These are phyloP conservation scores for Fraxinus paxiana DNA, from an alignment of 305 asterid genomes.

Conservation along the genomic window DNA sequence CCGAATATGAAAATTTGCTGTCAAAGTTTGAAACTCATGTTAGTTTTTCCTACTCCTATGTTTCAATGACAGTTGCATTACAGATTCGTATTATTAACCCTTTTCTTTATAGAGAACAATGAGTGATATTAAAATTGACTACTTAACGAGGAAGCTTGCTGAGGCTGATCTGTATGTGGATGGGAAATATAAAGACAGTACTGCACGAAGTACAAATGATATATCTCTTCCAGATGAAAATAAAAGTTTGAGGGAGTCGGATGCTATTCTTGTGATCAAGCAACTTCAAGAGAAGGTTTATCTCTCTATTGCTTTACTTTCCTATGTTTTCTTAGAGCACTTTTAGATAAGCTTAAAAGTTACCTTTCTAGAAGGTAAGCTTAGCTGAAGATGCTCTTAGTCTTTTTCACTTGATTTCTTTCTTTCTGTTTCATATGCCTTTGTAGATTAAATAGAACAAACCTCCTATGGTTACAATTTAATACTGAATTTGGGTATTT, in stretches of 20 bases:
- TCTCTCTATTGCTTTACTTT: constrained; percentile 16
- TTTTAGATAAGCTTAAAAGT: background rate
- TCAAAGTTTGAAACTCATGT: constrained; percentile 71
- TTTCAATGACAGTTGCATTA: constrained; percentile 15
- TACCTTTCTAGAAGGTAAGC: background rate
- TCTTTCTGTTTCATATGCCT: constrained; percentile 5
- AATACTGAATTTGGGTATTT: background rate
- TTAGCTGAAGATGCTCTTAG: background rate
- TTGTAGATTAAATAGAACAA: constrained; percentile 9
- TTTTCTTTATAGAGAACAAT: constrained; percentile 50
- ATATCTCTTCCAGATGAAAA: constrained; percentile 34
- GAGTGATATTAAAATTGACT: constrained; percentile 60
- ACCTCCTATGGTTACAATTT: background rate
- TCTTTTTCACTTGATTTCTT: constrained; percentile 13
- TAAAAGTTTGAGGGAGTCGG: constrained; percentile 44
- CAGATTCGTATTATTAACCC: constrained; percentile 15
- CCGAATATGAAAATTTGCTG: constrained; percentile 66
- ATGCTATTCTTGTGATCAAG: constrained; percentile 69
- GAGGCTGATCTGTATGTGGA: constrained; percentile 41
- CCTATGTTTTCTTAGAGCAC: constrained; percentile 9
- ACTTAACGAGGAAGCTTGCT: constrained; percentile 59
- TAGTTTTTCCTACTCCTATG: constrained; percentile 37
- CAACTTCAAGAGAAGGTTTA: constrained; percentile 86
- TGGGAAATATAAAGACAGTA: constrained; percentile 37
- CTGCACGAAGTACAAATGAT: constrained; percentile 25